A percentile compares a stretch with the other conserved stretches of the same genome.
Evolutionary conservation across 805 yeast species (phyloP).

Genomic region (Candida mattraensis): DNA sequence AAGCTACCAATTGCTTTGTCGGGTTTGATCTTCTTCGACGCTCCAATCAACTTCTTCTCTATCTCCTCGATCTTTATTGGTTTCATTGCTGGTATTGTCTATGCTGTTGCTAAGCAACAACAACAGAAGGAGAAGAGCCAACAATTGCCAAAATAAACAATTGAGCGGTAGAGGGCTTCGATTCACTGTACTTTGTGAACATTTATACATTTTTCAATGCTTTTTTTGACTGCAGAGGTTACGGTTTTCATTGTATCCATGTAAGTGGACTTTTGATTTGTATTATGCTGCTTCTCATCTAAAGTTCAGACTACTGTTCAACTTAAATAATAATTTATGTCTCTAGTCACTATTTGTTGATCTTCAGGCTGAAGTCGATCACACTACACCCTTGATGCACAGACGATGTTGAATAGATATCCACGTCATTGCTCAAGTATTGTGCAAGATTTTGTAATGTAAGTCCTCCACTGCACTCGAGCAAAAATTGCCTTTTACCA

Average conservation of each 20-base stretch:
- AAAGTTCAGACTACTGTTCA: too few relatives aligned
- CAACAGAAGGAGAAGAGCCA: slow-evolving; percentile 54
- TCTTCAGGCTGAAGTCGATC: slow-evolving; percentile 83
- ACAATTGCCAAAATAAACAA: slow-evolving; percentile 33
- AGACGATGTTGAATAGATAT: slow-evolving; percentile 85
- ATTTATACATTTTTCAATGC: not conserved
- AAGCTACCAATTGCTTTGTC: slow-evolving; percentile 96
- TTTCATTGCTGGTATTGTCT: slow-evolving; percentile 92
- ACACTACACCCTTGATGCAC: slow-evolving; percentile 89
- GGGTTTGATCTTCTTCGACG: slow-evolving; percentile 92
- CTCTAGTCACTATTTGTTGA: slow-evolving; percentile 29
- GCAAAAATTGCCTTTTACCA: slow-evolving; percentile 50
- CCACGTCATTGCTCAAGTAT: slow-evolving; percentile 76
- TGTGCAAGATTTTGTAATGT: slow-evolving; percentile 62
- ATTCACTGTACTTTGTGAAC: too few relatives aligned
- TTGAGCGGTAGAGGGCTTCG: not conserved
- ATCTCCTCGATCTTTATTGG: slow-evolving; percentile 88
- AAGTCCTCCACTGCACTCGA: slow-evolving; percentile 93
- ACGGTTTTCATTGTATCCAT: too few relatives aligned
- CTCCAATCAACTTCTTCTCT: slow-evolving; percentile 90
- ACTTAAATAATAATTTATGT: not conserved
- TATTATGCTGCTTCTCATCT: too few relatives aligned
- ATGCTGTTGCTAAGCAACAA: slow-evolving; percentile 93
- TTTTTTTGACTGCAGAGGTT: too few relatives aligned
- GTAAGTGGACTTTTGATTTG: too few relatives aligned